Evolutionary conservation across 2,329 filamentous ascomycete species (phyloP).

Genomic region (Exserohilum turcica): DNA sequence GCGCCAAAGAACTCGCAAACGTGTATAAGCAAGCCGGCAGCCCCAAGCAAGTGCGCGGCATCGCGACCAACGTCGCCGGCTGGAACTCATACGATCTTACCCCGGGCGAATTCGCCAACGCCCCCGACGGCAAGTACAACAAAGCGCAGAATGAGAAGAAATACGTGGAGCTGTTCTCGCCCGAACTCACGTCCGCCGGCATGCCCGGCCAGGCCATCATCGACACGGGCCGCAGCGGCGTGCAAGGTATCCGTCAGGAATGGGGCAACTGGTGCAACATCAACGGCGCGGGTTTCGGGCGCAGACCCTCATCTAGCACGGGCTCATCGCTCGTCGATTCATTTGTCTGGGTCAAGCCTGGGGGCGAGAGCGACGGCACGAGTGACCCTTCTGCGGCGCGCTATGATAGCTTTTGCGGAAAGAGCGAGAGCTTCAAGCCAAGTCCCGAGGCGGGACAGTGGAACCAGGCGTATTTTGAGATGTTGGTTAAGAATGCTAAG

Average conservation of each 20-base stretch:
- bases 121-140: conserved; percentile 44
- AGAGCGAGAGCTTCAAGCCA: conserved; percentile 61
- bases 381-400: conserved; percentile 51
- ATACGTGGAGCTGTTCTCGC: conserved; percentile 59
- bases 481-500: conserved; percentile 46
- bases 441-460: conserved; percentile 72
- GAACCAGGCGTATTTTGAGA: conserved; percentile 60
- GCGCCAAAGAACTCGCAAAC: conserved; percentile 56
- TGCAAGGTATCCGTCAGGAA: conserved; percentile 50
- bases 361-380: conserved; percentile 61
- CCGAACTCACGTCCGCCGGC: conserved; percentile 54
- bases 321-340: conserved; percentile 64
- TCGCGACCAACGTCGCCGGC: conserved; percentile 64
- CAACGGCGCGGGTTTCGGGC: conserved; percentile 67
- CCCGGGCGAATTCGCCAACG: conserved; percentile 46
- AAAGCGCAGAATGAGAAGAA: conserved; percentile 59
- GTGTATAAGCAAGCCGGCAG: conserved; percentile 56
- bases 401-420: conserved; percentile 64
- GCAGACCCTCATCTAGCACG: conserved; percentile 64
- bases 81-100: conserved; percentile 61
- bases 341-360: conserved; percentile 75
- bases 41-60: conserved; percentile 57
- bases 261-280: conserved; percentile 75
- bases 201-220: conserved; percentile 62
- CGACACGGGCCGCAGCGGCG: conserved; percentile 65